Conservation (phyloP, 2,329 filamentous ascomycete species). For the Colletotrichum plurivorum region DNA sequence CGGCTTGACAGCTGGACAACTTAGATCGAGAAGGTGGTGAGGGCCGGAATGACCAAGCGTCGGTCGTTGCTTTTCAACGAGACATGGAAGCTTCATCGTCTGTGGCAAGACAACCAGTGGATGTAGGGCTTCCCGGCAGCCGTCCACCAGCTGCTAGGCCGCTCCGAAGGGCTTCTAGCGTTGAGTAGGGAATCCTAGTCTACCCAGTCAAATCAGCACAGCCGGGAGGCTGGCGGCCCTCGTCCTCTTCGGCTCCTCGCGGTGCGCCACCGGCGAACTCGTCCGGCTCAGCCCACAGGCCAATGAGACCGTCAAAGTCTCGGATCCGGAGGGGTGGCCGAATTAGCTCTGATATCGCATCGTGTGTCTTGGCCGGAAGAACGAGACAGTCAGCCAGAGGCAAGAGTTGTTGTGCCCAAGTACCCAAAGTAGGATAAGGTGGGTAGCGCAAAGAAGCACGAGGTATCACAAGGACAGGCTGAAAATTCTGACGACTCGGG, state of each 20-base stretch:
- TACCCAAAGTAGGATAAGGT: too few relatives aligned
- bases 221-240: conserved; percentile 18
- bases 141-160: conserved; percentile 6
- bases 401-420: too few relatives aligned
- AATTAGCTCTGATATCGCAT: conserved; percentile 9
- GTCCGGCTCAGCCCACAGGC: conserved; percentile 1
- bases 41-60: neutral
- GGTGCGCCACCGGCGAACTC: conserved; percentile 23
- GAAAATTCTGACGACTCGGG: neutral
- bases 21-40: neutral
- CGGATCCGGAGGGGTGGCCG: neutral
- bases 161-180: conserved; percentile 29
- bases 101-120: conserved; percentile 19
- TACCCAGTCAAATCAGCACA: conserved; percentile 29
- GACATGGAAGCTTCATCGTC: conserved; percentile 18
- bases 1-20: neutral
- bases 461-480: conserved; percentile 12
- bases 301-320: conserved; percentile 2
- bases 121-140: conserved; percentile 13
- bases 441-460: neutral
- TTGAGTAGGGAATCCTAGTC: conserved; percentile 4
- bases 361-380: conserved; percentile 16
- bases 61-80: conserved; percentile 6
- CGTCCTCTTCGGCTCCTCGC: neutral
- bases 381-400: neutral